Evolutionary conservation across 2,329 filamentous ascomycete species (phyloP), one percentile per base, ranked within the genome.

Genomic region (Sphaerulina vaccinii): DNA sequence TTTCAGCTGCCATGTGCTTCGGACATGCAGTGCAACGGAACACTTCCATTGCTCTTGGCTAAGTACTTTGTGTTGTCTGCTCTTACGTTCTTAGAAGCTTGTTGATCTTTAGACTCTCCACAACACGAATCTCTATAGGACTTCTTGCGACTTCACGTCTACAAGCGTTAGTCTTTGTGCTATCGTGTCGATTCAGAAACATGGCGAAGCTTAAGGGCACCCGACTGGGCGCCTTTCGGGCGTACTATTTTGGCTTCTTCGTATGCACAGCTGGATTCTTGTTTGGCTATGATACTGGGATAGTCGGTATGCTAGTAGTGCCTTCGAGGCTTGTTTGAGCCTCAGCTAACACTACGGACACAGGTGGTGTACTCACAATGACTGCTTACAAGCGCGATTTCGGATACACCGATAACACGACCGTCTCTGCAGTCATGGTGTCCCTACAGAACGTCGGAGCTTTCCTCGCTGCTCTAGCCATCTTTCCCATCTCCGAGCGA

Each of bases 391-490:
- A 65, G 36, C 19, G 50, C n/a, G 60, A 64, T 51, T 65, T 65
- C 35, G 51, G 56, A 8, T 65, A 64, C 44, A 58, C 46, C 1
- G 52, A 58, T 39, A 61, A 60, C 19, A 65, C 62, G 5, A 65
- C 58, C 64, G 71, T 65, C 45, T 54, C 50, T 15, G 58, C 62
- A 3, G 74, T 78, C 42, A 72, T 74, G 29, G 74, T 78, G 16
- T 73, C 74, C 2, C 73, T 79, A 15, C 76, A 79, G 47, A 76
- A 79, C 54, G 73, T 77, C 7, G 78, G 77, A 19, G 76, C 77
- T 27, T 76, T 81, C 52, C 72, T 77, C 22, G 77, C 77, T 18
- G 78, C 76, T 53, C 74, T 80, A 47, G 58, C 71, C 22, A 72
- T 78, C 44, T 78, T 75, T 67, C 75, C 76, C 0, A 46, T 79